phyloP scores from a whole-genome alignment of 2,329 filamentous ascomycete genomes.

The Fusarium coicis region DNA sequence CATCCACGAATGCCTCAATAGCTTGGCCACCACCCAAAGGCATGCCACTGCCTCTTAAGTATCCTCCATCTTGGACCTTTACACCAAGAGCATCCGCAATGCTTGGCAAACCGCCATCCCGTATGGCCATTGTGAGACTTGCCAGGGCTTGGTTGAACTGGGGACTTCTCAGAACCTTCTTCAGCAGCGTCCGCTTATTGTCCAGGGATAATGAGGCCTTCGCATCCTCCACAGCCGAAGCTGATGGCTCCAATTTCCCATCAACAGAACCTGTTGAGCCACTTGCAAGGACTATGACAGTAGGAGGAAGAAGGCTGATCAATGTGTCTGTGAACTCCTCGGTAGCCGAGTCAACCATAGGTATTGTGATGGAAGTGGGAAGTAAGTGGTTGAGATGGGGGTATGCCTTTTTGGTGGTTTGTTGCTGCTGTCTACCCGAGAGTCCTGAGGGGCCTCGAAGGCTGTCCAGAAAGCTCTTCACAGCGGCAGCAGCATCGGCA shows the following conservation, averaged over 20 bases:
- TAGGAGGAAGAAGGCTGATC: slow-evolving; percentile 80
- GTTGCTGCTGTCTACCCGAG: slow-evolving; percentile 49
- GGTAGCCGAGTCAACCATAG: slow-evolving; percentile 74
- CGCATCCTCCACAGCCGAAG: slow-evolving; percentile 76
- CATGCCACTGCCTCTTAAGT: slow-evolving; percentile 79
- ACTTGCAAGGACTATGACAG: slow-evolving; percentile 80
- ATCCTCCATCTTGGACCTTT: slow-evolving; percentile 84
- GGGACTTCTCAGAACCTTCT: slow-evolving; percentile 85
- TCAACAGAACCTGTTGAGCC: slow-evolving; percentile 66
- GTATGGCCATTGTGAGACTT: slow-evolving; percentile 85
- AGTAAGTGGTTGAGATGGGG: slow-evolving; percentile 90
- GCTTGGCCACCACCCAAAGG: slow-evolving; percentile 89
- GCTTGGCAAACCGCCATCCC: slow-evolving; percentile 90
- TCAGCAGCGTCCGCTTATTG: slow-evolving; percentile 84
- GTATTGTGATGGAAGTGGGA: slow-evolving; percentile 78
- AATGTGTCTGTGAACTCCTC: slow-evolving; percentile 78
- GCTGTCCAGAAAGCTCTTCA: slow-evolving; percentile 90
- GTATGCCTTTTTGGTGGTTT: slow-evolving; percentile 68
- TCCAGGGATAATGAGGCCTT: slow-evolving; percentile 76
- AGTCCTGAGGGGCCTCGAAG: slow-evolving; percentile 68
- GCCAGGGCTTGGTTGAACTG: slow-evolving; percentile 90
- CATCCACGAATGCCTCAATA: slow-evolving; percentile 90
- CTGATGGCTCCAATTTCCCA: slow-evolving; percentile 71
- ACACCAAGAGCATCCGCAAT: slow-evolving; percentile 88
- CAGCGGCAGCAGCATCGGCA: slow-evolving; percentile 79